A percentile compares a stretch with the other conserved stretches of the same genome.
phyloP scores from a whole-genome alignment of 1,139 yeast species.

The Pichia sp. region DNA sequence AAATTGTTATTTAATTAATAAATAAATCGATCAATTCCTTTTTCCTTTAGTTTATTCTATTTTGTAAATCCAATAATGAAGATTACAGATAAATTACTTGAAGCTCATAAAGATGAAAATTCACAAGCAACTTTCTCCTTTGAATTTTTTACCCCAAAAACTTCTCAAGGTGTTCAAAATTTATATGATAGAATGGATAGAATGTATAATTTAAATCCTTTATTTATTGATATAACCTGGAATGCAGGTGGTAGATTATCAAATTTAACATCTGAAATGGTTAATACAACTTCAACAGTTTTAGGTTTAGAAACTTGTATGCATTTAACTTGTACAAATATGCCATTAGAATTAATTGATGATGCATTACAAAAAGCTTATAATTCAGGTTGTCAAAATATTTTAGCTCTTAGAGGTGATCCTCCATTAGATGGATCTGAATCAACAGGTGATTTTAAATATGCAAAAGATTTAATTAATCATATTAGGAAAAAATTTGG shows the following conservation, averaged over 20 bases:
- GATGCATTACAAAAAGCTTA: slow-evolving; percentile 82
- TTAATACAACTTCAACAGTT: slow-evolving; percentile 86
- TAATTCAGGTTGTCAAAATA: slow-evolving; percentile 90
- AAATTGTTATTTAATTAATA: too few relatives aligned
- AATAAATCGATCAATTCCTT: too few relatives aligned
- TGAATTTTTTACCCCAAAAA: slow-evolving; percentile 97
- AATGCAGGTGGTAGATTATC: slow-evolving; percentile 93
- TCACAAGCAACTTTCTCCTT: slow-evolving; percentile 77
- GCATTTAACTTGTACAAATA: slow-evolving; percentile 96
- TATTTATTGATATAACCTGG: slow-evolving; percentile 95
- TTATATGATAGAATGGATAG: slow-evolving; percentile 96
- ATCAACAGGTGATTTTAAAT: slow-evolving; percentile 63
- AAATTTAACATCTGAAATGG: slow-evolving; percentile 80
- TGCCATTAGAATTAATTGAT: slow-evolving; percentile 78
- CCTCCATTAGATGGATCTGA: slow-evolving; percentile 70
- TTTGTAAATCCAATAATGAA: slow-evolving; percentile 34
- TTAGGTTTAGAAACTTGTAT: slow-evolving; percentile 94
- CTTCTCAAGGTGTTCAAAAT: slow-evolving; percentile 94
- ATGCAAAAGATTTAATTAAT: slow-evolving; percentile 77
- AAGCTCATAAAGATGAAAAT: slow-evolving; percentile 34
- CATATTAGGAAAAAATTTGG: slow-evolving; percentile 65
- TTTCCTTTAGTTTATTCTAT: background rate
- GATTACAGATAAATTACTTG: slow-evolving; percentile 46
- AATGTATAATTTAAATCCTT: slow-evolving; percentile 89
- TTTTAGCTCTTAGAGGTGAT: slow-evolving; percentile 81